Conservation (phyloP, 352 stramenopile species). For the Phytophthora ramorum region DNA sequence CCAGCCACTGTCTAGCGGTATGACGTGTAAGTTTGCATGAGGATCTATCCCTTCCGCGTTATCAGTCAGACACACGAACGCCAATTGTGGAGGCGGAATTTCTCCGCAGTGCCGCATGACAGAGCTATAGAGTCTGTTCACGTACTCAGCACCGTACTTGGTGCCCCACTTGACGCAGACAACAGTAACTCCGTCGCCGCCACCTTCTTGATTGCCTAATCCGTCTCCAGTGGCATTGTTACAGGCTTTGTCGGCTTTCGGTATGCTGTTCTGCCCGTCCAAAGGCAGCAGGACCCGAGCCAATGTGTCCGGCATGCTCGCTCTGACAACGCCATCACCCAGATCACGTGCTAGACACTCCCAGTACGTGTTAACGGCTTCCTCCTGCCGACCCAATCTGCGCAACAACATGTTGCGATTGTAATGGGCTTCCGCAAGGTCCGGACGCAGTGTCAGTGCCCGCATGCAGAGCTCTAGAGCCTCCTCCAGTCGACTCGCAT, state of each 20-base stretch:
- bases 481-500: conserved; percentile 30
- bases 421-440: conserved; percentile 54
- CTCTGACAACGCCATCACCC: conserved; percentile 16
- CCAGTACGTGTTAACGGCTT: conserved; percentile 61
- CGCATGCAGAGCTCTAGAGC: conserved; percentile 45
- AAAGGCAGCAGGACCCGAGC: conserved; percentile 59
- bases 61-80: conserved; percentile 81
- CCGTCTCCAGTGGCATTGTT: neutral
- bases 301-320: conserved; percentile 4
- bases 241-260: neutral
- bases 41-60: conserved; percentile 47
- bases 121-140: conserved; percentile 72
- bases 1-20: conserved; percentile 44
- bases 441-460: conserved; percentile 40
- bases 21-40: conserved; percentile 33
- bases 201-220: conserved; percentile 5
- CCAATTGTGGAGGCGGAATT: conserved; percentile 12
- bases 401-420: conserved; percentile 73
- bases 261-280: neutral
- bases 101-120: conserved; percentile 41
- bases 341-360: conserved; percentile 89
- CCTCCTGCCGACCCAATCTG: conserved; percentile 47
- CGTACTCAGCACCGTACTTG: conserved; percentile 86
- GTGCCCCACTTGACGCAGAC: conserved; percentile 89
- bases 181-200: conserved; percentile 40